Percentiles rank a stretch among this genome's conserved stretches.
Evolutionary conservation across 805 yeast species (phyloP).

Genomic region (Suhomyces pyralidae): DNA sequence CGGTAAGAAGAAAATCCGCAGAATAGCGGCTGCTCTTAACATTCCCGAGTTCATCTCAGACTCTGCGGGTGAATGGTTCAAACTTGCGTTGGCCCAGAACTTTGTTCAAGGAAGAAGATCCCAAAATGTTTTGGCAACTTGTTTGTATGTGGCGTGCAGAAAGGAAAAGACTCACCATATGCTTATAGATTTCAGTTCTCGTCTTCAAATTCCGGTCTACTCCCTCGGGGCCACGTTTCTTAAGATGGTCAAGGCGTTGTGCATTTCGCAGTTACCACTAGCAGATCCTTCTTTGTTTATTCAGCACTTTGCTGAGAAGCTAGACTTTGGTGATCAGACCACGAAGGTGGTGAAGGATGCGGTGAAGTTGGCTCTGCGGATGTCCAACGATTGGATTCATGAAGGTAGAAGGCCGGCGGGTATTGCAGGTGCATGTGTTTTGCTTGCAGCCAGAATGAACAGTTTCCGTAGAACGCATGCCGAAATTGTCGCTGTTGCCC

Average conservation of each 20-base stretch:
- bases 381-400: conserved; percentile 94
- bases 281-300: conserved; percentile 94
- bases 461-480: conserved; percentile 87
- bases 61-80: conserved; percentile 86
- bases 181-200: conserved; percentile 91
- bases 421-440: conserved; percentile 92
- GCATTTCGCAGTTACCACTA: conserved; percentile 72
- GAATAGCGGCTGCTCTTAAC: conserved; percentile 71
- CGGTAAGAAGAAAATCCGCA: conserved; percentile 74
- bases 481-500: conserved; percentile 93
- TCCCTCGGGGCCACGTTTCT: conserved; percentile 95
- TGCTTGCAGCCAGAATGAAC: conserved; percentile 96
- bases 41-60: conserved; percentile 86
- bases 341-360: conserved; percentile 86
- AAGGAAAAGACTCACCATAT: conserved; percentile 88
- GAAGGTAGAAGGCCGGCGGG: conserved; percentile 99
- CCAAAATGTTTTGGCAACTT: conserved; percentile 92
- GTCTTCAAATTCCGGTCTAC: conserved; percentile 86
- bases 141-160: conserved; percentile 92
- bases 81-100: conserved; percentile 77
- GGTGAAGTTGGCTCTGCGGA: conserved; percentile 76
- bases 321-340: conserved; percentile 73
- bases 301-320: conserved; percentile 86
- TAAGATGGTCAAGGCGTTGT: conserved; percentile 83
- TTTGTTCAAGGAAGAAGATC: conserved; percentile 97